Evolutionary conservation across 257 asterid genomes (phyloP), one percentile per base, ranked within the genome.

Genomic region (Buddleja alternifolia): DNA sequence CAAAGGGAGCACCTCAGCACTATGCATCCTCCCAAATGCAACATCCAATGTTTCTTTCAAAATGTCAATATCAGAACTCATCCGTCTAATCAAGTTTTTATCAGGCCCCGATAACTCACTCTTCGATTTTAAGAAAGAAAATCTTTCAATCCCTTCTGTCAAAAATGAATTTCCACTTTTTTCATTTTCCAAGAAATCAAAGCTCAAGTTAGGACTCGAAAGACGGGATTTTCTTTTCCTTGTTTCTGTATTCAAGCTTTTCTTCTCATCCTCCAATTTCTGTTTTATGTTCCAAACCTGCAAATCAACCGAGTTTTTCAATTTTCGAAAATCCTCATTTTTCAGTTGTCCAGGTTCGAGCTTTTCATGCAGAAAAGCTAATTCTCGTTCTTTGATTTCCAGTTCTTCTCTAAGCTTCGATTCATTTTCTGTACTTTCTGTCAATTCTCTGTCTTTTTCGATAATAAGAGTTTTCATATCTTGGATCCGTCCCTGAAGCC

Each of bases 11-110:
- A 72, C 72, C 78, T 85, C 89, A 12, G 69, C 79, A 17, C 73
- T 78, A 47, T 81, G 80, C 85, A 86, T 83, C 72, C 70, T 81
- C 58, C 90, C 89, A 52, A 89, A 87, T 2, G 90, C 92, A 41
- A 78, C 78, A 77, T 80, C 96, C 6, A 92, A 52, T 0, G 86
- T 86, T 56, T 81, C 82, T 73, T 87, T 89, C 73, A 92, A 73
- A 34, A 84, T 74, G 51, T 87, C 83, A 8, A 85, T 83, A 14
- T 87, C 90, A 1, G 87, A 85, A 71, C 90, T 87, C 95, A 85
- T 86, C 52, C 83, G 71, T 53, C 75, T 74, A 16, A 83, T 77
- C 77, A 82, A 69, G 16, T 75, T 78, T 11, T 76, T 75, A 64
- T 77, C 76, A 3, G 81, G 79, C 17, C 72, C 75, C 1, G 79